These are phyloP conservation scores for Scedosporium dehoogii DNA, from an alignment of 2,329 filamentous ascomycete species.

Conservation along the genomic window DNA sequence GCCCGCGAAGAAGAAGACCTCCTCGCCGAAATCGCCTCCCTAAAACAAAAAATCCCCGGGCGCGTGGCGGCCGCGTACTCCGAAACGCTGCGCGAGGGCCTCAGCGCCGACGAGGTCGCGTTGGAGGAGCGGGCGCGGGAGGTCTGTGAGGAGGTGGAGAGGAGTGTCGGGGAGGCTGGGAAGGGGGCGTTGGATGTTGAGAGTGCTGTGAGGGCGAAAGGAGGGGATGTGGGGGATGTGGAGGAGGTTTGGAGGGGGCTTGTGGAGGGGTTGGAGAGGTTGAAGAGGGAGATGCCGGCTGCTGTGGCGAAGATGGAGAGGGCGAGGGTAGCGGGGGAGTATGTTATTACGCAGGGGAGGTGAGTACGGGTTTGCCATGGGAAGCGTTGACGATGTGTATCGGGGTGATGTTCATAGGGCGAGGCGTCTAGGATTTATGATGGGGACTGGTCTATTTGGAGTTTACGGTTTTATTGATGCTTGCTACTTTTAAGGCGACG, in stretches of 20 bases:
- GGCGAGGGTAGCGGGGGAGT: conserved; percentile 48
- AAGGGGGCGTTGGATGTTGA: conserved; percentile 13
- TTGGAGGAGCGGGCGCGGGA: conserved; percentile 20
- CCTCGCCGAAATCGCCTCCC: conserved; percentile 50
- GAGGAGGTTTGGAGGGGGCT: conserved; percentile 36
- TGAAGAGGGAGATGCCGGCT: conserved; percentile 52
- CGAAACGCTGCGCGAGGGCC: conserved; percentile 26
- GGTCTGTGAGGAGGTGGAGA: not conserved
- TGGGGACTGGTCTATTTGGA: no score
- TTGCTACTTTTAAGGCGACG: no score
- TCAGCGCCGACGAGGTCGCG: conserved; percentile 37
- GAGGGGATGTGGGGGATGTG: conserved; percentile 35
- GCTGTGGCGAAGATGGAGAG: conserved; percentile 56
- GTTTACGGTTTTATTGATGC: no score
- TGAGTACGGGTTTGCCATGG: no score
- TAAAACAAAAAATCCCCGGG: conserved; percentile 44
- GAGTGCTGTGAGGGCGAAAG: conserved; percentile 19
- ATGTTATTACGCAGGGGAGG: conserved; percentile 35
- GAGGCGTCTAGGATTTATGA: no score
- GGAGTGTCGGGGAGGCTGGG: conserved; percentile 11
- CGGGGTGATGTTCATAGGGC: no score
- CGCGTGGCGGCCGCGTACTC: conserved; percentile 32
- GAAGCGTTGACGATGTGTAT: no score
- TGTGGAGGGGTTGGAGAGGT: conserved; percentile 37
- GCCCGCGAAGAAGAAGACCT: conserved; percentile 53